Base-by-base conservation (phyloP, 1,139 yeast genomes). In the Arxiozyma slooffiae region DNA sequence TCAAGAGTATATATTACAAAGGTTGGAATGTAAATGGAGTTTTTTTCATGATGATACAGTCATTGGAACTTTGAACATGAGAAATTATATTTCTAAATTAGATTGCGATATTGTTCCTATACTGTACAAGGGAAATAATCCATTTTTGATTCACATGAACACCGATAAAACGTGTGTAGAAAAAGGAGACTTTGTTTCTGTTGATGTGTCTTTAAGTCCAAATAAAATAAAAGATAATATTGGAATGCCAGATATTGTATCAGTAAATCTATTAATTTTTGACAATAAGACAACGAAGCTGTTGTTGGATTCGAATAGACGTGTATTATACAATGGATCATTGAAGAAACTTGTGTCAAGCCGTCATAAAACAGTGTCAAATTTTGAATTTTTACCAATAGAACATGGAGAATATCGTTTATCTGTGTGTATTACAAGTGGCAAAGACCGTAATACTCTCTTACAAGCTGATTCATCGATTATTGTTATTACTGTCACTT, bases 11-110 rank as follows among this genome's bases (percentile, higher is more conserved):
- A 64, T 92, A 2, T 68, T 92, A 50, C 74, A 75, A 43, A 71
- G 73, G 30, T 60, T 92, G 16, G 64, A 67, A 3, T 96, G 95
- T 1, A 57, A 66, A 1, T 90, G 97, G 97, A 62, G 49, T 11
- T 47, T 58, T 22, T 47, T 56, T 8, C 56, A 55, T 17, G 58
- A 55, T 24, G 40, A 41, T 8, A 34, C 52, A 7, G 49, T 52
- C 1, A 46, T 26, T 14, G 68, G 68, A 5, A 24, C 47, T 1
- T 59, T 65, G 9, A 57, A 60, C 40, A 61, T 63, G 38, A 53
- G 63, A 16, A 61, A 61, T 37, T 64, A 57, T 46, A 42, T 65
- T 16, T 60, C 57, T 16, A 61, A 56, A 34, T 53, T 63, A 38
- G 65, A 60, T 38, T 42, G 56, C 4, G 55, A 53, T 26, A 57